Base-by-base conservation (phyloP, 1,139 yeast genomes). In the Protomyces macrosporus region DNA sequence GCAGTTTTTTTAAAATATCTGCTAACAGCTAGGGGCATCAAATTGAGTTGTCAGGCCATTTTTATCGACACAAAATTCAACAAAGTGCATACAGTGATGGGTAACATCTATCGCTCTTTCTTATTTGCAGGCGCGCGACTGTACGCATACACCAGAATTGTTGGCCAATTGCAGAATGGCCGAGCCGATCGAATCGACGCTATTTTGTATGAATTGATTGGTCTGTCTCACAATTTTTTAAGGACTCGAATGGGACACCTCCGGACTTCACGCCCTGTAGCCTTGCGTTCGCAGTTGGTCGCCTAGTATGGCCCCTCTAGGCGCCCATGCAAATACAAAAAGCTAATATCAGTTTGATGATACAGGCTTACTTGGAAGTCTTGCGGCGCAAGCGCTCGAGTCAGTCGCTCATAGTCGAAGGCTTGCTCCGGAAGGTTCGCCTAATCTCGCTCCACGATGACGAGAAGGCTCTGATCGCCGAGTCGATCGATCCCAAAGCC, bases 71-170 rank as follows among this genome's bases (percentile, higher is more conserved):
- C 60, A 3, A 34, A 34, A 6, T 45, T 67, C 40, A 68, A 68
- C 56, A 65, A 68, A 16, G 58, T 55, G 36, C 54, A 32, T 16
- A 65, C 69, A 33, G 66, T 67, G 10, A 56, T 68, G 30, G 50
- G 60, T 30, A 68, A 68, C 53, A 48, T 68, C 32, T 67, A 65
- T 45, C 64, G 67, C n/a, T 63, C 67, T 9, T 61, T 45, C 37
- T n/a, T 66, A 7, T 67, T 67, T 42, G 40, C 66, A 10, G 70
- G 68, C 4, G 65, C 68, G 68, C 62, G 69, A 10, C 60, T 53
- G 39, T 50, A 51, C 33, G 61, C 52, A 10, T 64, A 52, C 14
- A 42, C 55, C 36, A 53, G 40, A 6, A 30, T 37, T 6, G n/a
- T 58, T 5, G 12, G 10, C 10, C 10, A 5, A 9, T 16, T 16